Evolutionary conservation across 352 stramenopile genomes (phyloP), one percentile per base, ranked within the genome.

Genomic region (Phytophthora sojae): DNA sequence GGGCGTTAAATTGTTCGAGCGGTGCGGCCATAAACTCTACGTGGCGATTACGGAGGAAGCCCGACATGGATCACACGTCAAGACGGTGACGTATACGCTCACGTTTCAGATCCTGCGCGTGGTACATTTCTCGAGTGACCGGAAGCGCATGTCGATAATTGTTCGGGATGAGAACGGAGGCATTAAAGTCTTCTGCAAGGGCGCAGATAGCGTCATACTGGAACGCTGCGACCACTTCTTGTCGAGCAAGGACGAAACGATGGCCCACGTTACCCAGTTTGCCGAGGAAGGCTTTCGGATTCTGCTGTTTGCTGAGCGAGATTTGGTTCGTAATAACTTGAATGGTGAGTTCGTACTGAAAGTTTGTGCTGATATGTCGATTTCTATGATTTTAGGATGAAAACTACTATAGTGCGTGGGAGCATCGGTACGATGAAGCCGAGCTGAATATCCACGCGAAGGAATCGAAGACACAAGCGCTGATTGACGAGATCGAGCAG

Each of bases 141-240:
- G 89, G 1, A 95, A 95, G 64, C 79, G 86, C 32, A 97, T 97
- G 90, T 93, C 86, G 2, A 84, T 94, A 15, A 89, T 96, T 54
- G 71, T 96, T 59, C 86, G 85, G 0, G 81, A 90, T 51, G 52
- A 83, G 21, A 73, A 83, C 6, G 74, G 77, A 30, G 74, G 68
- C 2, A 81, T 95, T 17, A 86, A 86, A 62, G 25, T 96, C 2
- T 68, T 94, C 11, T 94, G 87, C 73, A 97, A 97, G 71, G 91
- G 87, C 1, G 88, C 88, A 14, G 88, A 94, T 73, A 92, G 75
- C 26, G 84, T 93, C 11, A 92, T 94, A 42, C 62, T 94, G 19
- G 85, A 93, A 29, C 81, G 86, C 23, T 94, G 86, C 35, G 77
- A 88, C 3, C 55, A 81, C 0, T 94, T 87, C 68, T 37, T 90